phyloP scores from a whole-genome alignment of 2,329 filamentous ascomycete species.

The Ophiostoma tasmaniense region DNA sequence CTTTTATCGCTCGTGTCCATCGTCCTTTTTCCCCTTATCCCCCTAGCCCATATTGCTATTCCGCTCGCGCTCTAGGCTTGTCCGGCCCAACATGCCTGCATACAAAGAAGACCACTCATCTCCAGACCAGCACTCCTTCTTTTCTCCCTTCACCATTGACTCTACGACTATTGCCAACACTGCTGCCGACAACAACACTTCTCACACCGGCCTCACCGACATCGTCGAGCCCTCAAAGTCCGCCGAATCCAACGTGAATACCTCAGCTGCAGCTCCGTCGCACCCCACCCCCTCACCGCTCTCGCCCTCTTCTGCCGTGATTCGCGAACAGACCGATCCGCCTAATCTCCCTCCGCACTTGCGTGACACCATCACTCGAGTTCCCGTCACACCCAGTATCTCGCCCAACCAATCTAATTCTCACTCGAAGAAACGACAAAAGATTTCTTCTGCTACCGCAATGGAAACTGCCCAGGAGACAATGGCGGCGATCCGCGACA shows the following conservation, averaged over 20 bases:
- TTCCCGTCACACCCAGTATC: constrained; percentile 37
- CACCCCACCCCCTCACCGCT: constrained; percentile 6
- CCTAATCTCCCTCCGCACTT: constrained; percentile 29
- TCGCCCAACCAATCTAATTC: constrained; percentile 27
- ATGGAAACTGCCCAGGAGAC: constrained; percentile 41
- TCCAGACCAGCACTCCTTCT: constrained; percentile 7
- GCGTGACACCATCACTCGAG: constrained; percentile 27
- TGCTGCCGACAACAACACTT: neutral
- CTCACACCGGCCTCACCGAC: neutral
- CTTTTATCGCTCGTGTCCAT: neutral
- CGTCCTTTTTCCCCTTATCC: constrained; percentile 8
- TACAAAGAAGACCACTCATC: constrained; percentile 10
- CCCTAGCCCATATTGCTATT: neutral
- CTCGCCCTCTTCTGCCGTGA: constrained; percentile 7
- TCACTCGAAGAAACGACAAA: constrained; percentile 31
- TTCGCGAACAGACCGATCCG: constrained; percentile 8
- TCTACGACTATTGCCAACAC: neutral
- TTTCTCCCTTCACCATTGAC: neutral
- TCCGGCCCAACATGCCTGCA: constrained; percentile 3
- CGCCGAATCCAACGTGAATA: neutral
- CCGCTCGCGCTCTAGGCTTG: constrained; percentile 12
- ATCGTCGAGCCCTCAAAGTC: neutral
- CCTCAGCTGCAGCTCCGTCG: neutral
- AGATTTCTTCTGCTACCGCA: neutral
- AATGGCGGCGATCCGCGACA: constrained; percentile 46